phyloP scores from a whole-genome alignment of 2,329 filamentous ascomycete species.

The Aspergillus thermomutatus region DNA sequence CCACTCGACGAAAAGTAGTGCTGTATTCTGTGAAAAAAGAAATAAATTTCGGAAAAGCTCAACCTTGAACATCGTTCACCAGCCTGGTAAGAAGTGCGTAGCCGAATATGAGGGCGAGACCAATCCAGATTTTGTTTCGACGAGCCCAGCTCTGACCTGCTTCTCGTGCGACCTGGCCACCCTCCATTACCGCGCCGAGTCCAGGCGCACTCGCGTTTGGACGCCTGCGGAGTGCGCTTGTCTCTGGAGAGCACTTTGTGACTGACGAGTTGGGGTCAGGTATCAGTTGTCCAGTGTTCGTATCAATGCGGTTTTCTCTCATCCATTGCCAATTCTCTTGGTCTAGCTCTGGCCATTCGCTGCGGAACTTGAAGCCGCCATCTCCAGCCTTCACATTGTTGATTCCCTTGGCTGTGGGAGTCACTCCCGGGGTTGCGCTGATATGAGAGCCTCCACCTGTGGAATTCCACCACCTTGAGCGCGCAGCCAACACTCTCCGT shows the following conservation, averaged over 20 bases:
- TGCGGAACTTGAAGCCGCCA: conserved; percentile 82
- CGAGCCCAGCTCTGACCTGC: conserved; percentile 79
- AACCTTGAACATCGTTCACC: conserved; percentile 53
- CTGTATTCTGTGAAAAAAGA: conserved; percentile 1
- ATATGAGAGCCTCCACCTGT: conserved; percentile 78
- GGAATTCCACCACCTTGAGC: conserved; percentile 93
- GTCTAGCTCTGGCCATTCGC: conserved; percentile 88
- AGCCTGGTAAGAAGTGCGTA: conserved; percentile 81
- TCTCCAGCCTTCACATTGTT: conserved; percentile 82
- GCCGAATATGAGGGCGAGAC: conserved; percentile 67
- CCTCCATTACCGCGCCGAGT: conserved; percentile 69
- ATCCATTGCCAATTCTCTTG: conserved; percentile 92
- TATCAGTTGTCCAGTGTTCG: conserved; percentile 66
- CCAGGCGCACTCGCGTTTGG: conserved; percentile 54
- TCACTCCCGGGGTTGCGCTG: conserved; percentile 47
- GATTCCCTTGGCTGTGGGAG: conserved; percentile 64
- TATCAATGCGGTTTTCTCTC: conserved; percentile 74
- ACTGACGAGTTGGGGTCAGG: conserved; percentile 51
- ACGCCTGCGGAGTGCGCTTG: conserved; percentile 62
- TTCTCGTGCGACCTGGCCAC: conserved; percentile 68
- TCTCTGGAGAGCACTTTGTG: conserved; percentile 59
- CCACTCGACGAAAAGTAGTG: neutral
- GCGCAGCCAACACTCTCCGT: conserved; percentile 70
- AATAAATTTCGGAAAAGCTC: conserved; percentile 6
- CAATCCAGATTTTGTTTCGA: conserved; percentile 73